Base-by-base conservation (phyloP, 768 basidiomycete species). In the Panaeolus cyanescens region DNA sequence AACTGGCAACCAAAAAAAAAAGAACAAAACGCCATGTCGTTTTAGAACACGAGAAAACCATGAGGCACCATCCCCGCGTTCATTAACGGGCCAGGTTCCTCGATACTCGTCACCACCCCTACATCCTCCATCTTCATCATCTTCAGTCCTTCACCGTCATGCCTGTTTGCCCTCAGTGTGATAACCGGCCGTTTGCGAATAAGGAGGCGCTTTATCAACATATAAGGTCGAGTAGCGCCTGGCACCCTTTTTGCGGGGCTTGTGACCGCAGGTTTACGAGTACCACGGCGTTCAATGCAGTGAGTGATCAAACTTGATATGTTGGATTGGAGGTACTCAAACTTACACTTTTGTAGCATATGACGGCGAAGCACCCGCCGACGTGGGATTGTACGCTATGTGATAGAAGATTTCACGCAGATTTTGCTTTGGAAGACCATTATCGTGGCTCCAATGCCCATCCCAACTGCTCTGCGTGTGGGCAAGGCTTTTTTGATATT, bases 391-490 rank as follows among this genome's bases (percentile, higher is more conserved):
- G 79, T 61, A 58, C 63, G 5, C 59, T 62, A 15, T 80, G 79
- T 65, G 69, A 69, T 33, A 61, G 74, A 40, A 68, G 63, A 5
- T 81, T 72, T 59, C 65, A 70, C 33, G 75, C 73, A 17, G 72
- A 71, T 15, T 73, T 75, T 54, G 75, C 77, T 2, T 65, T 82
- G 20, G 76, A 80, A 13, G 80, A 81, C 60, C 82, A 83, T 60
- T 83, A 79, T 63, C 72, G 80, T 30, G 82, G 80, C 6, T 77
- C 79, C 9, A 62, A 72, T 30, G 67, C 71, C 4, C 82, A 84
- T 65, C 81, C 82, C 1, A 84, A 80, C 40, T 84, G 82, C 63
- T 55, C 66, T 10, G 71, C 74, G 22, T 84, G 82, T 62, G 77
- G 79, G 10, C 67, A 75, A 45, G 83, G 81, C 3, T 82, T 80